Percentiles rank a stretch among this genome's conserved stretches.
Evolutionary conservation across 1,284 basidiomycete genomes (phyloP).

Genomic region (Flammula alnicola): DNA sequence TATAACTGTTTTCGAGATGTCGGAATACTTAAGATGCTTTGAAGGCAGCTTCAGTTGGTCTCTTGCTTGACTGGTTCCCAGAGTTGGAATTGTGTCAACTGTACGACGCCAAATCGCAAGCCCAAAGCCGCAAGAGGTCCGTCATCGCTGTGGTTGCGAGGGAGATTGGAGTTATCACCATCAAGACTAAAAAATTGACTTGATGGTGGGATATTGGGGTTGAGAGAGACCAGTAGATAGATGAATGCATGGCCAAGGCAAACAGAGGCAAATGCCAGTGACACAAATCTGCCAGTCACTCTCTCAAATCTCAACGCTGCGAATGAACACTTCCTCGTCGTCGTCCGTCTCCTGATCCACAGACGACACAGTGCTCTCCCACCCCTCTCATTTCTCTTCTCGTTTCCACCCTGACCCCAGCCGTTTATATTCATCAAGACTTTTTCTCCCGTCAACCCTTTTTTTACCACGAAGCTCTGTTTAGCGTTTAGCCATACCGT

Average conservation of each 20-base stretch:
- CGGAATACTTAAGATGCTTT: no score
- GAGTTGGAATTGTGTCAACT: no score
- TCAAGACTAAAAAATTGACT: slow-evolving; percentile 7
- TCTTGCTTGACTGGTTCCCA: no score
- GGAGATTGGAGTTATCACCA: slow-evolving; percentile 2
- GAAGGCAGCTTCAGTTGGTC: slow-evolving; percentile 2
- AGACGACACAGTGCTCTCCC: no score
- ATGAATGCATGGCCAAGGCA: slow-evolving; percentile 26
- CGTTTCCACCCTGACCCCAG: slow-evolving; percentile 7
- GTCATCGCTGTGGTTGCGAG: neutral
- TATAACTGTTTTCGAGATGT: no score
- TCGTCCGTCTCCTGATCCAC: no score
- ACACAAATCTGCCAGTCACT: slow-evolving; percentile 22
- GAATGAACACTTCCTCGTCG: slow-evolving; percentile 13
- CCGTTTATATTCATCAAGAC: neutral
- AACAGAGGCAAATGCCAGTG: slow-evolving; percentile 33
- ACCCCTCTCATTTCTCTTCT: slow-evolving; percentile 11
- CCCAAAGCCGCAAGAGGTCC: no score
- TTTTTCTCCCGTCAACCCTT: slow-evolving; percentile 3
- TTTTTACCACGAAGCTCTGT: slow-evolving; percentile 6
- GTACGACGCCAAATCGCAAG: no score
- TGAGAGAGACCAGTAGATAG: slow-evolving; percentile 5
- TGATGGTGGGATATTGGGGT: slow-evolving; percentile 18
- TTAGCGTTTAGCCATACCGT: slow-evolving; percentile 39
- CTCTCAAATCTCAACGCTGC: slow-evolving; percentile 5